Conservation (phyloP, 805 yeast species). For the Grigorovia yakushimaensis region DNA sequence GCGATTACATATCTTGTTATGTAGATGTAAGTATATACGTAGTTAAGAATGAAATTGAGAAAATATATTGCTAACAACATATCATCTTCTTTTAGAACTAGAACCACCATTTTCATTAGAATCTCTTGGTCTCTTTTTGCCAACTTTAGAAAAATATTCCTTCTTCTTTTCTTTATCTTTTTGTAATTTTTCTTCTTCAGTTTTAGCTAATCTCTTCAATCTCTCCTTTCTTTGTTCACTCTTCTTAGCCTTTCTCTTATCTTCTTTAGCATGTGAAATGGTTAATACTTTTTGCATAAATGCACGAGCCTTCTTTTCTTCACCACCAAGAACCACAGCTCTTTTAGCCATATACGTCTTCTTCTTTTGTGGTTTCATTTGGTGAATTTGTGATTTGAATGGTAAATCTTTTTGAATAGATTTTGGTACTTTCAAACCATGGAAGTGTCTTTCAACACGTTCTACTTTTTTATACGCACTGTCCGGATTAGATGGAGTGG, state of each 20-base stretch:
- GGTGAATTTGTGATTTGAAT: conserved; percentile 81
- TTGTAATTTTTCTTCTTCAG: conserved; percentile 58
- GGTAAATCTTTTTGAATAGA: conserved; percentile 71
- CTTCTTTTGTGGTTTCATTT: conserved; percentile 80
- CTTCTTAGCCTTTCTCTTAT: conserved; percentile 64
- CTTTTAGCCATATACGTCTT: conserved; percentile 77
- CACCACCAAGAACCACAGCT: conserved; percentile 88
- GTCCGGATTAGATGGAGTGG: conserved; percentile 49
- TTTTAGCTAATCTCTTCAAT: conserved; percentile 64
- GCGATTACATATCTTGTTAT: neutral
- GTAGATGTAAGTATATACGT: neutral
- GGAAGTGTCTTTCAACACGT: conserved; percentile 75
- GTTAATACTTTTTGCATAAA: conserved; percentile 82
- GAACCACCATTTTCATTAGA: conserved; percentile 23
- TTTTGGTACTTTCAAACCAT: conserved; percentile 79
- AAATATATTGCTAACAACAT: too few species aligned
- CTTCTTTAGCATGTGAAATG: conserved; percentile 74
- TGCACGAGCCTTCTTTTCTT: conserved; percentile 86
- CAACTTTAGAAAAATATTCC: conserved; percentile 68
- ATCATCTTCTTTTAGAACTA: conserved; percentile 18
- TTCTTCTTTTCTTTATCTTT: conserved; percentile 79
- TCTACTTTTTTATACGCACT: conserved; percentile 62
- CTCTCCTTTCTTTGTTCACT: conserved; percentile 65
- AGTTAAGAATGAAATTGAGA: too few species aligned
- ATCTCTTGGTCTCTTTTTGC: conserved; percentile 46